Conservation (phyloP, 1,284 basidiomycete species). For the Chiua sp. region DNA sequence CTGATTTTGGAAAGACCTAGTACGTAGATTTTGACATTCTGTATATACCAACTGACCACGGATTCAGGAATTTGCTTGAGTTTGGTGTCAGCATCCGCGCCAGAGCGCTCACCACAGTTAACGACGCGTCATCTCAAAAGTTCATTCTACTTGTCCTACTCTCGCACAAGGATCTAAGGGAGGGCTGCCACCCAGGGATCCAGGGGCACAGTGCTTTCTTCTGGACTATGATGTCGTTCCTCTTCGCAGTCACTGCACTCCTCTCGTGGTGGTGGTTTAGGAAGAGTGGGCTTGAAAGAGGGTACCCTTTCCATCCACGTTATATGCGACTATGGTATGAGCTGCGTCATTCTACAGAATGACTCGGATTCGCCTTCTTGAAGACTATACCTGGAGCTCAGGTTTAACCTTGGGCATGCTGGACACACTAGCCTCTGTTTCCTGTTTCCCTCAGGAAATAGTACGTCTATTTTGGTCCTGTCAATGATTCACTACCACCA, state of each 20-base stretch:
- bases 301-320: conserved; percentile 52
- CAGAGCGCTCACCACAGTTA: too few species aligned
- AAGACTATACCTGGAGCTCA: conserved; percentile 41
- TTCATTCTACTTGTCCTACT: too few species aligned
- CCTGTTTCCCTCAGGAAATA: too few species aligned
- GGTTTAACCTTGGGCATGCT: conserved; percentile 54
- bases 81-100: too few species aligned
- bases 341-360: conserved; percentile 7
- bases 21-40: conserved; percentile 41
- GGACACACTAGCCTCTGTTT: conserved; percentile 80
- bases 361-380: conserved; percentile 70
- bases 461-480: too few species aligned
- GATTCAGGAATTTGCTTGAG: too few species aligned
- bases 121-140: too few species aligned
- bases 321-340: background rate
- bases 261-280: conserved; percentile 83
- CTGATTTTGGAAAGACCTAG: conserved; percentile 88
- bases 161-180: too few species aligned
- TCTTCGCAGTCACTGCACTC: conserved; percentile 75
- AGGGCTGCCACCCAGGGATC: too few species aligned
- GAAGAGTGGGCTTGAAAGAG: conserved; percentile 69
- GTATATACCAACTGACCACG: too few species aligned
- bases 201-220: conserved; percentile 74
- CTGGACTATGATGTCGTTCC: conserved; percentile 82
- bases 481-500: too few species aligned